Evolutionary conservation across 805 yeast genomes (phyloP), one percentile per base, ranked within the genome.

Genomic region (Lipomyces sp.): DNA sequence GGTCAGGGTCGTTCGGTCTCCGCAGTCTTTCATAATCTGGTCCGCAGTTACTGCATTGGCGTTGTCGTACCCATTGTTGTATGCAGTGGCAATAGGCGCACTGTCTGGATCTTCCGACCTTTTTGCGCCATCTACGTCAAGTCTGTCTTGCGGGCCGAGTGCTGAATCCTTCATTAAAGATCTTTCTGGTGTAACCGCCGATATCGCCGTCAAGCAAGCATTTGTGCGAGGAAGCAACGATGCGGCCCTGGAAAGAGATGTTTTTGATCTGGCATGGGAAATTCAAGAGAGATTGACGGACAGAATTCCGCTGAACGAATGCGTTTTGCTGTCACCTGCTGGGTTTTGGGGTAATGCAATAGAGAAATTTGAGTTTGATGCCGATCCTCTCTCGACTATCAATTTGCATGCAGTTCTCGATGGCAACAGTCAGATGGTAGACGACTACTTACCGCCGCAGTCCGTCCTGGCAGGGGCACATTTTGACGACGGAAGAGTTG

Each of bases 1-100:
- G 1, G 64, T 56, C 7, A 42, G 62, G n/a, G 75, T 82, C n/a
- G 72, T 79, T 24, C 75, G 70, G 66, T 75, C 77, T 53, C 85
- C 85, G 4, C 72, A 79, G 35, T 70, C 74, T 2, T 82, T 78
- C 71, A 85, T 85, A 34, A 76, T 86, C 8, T 77, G 83, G 78
- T 87, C 88, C 0, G 77, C 82, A 2, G 73, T 85, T 2, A 64
- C 84, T 1, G 79, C 81, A 7, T 82, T 85, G 64, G 74, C 83
- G 3, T 65, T 85, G 30, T 78, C 86, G 8, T 85, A 84, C 70
- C 86, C 87, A 1, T 73, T 86, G 0, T 71, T 85, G 11, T 80
- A 81, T 70, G 69, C 81, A 11, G 61, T 79, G 2, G 48, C 48
- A 6, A 15, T 24, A 5, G 48, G 48, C n/a, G 2, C 48, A 4